Percentiles rank a stretch among this genome's conserved stretches.
Evolutionary conservation across 345 rosid genomes (phyloP).

Genomic region (Eucalyptus leucophloia): DNA sequence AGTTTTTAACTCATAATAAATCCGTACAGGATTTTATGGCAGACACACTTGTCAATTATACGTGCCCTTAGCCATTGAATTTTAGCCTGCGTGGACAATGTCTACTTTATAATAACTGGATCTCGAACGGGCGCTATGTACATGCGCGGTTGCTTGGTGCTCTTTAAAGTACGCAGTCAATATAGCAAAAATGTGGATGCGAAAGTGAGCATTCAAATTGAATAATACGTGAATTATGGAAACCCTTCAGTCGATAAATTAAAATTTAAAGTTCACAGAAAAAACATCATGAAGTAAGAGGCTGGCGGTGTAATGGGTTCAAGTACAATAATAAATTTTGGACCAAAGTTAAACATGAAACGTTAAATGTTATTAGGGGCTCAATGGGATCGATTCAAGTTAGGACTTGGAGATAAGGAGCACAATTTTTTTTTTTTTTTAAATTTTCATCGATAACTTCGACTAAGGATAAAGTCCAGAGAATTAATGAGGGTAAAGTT

Average conservation of each 20-base stretch:
- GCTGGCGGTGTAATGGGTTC: neutral
- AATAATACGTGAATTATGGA: neutral
- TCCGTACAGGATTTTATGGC: neutral
- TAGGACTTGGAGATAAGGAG: neutral
- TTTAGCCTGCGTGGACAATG: neutral
- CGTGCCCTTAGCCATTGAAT: neutral
- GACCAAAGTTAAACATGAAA: neutral
- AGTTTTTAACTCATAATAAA: neutral
- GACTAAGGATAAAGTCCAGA: neutral
- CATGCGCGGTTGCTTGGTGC: neutral
- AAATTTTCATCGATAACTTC: neutral
- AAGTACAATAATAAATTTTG: neutral
- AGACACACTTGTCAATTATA: neutral
- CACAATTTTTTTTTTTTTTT: rapidly evolving
- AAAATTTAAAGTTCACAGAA: neutral
- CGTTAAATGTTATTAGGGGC: neutral
- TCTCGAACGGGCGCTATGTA: neutral
- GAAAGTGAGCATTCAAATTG: neutral
- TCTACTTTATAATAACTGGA: neutral
- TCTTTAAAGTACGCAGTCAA: neutral
- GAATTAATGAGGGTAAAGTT: neutral
- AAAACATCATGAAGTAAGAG: neutral
- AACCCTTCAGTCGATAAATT: neutral
- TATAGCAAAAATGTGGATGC: neutral
- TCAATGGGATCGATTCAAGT: neutral